phyloP scores from a whole-genome alignment of 2,329 filamentous ascomycete species.

The Dactylellina cionopaga region DNA sequence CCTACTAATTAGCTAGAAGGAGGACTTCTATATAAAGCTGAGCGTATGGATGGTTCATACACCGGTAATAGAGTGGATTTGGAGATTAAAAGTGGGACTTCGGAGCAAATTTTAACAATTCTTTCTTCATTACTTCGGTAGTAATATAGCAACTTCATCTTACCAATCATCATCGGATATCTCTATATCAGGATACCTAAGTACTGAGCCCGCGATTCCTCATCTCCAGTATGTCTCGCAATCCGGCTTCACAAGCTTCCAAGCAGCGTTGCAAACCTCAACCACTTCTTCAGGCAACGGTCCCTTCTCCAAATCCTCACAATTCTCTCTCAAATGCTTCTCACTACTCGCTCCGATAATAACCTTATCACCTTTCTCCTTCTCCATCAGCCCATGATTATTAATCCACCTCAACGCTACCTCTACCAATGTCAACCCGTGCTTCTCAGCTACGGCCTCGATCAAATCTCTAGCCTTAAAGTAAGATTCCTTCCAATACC shows the following conservation, averaged over 20 bases:
- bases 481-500: conserved; percentile 77
- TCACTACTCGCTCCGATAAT: conserved; percentile 70
- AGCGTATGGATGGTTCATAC: too few species aligned
- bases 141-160: too few species aligned
- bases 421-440: conserved; percentile 76
- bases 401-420: conserved; percentile 76
- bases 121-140: too few species aligned
- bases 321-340: conserved; percentile 69
- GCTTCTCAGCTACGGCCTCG: conserved; percentile 73
- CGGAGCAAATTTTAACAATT: too few species aligned
- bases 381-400: conserved; percentile 73
- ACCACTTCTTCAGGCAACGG: conserved; percentile 81
- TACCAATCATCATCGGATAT: too few species aligned
- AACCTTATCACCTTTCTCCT: conserved; percentile 66
- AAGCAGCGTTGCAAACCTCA: conserved; percentile 78
- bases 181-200: too few species aligned
- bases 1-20: too few species aligned
- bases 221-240: conserved; percentile 48
- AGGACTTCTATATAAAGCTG: too few species aligned
- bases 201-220: too few species aligned
- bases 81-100: too few species aligned
- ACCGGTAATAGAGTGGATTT: too few species aligned
- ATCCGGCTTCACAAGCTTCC: conserved; percentile 72
- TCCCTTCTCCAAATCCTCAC: conserved; percentile 71
- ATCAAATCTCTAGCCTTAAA: conserved; percentile 75